These are phyloP conservation scores for Zygosaccharomyces pseudorouxii DNA, from an alignment of 805 yeast species.

Conservation along the genomic window DNA sequence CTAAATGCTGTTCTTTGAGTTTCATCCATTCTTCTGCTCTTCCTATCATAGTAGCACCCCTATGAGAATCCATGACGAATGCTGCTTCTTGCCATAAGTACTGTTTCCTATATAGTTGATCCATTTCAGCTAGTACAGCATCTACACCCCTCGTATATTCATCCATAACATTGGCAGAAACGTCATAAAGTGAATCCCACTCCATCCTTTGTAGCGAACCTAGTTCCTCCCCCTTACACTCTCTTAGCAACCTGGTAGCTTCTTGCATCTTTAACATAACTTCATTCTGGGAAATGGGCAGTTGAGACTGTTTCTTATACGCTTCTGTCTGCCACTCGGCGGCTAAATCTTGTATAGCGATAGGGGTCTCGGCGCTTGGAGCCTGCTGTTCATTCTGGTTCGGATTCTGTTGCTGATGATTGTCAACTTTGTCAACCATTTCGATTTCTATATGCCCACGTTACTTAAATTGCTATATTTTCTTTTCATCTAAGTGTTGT, in stretches of 20 bases:
- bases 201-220: constrained; percentile 18
- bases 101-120: constrained; percentile 25
- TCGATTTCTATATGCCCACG: not conserved
- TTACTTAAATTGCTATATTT: not conserved
- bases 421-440: not conserved
- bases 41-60: constrained; percentile 27
- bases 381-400: not conserved
- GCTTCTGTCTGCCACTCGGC: constrained; percentile 26
- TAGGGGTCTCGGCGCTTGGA: not conserved
- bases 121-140: constrained; percentile 19
- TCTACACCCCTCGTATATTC: constrained; percentile 29
- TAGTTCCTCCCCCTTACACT: constrained; percentile 1
- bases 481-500: not conserved
- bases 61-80: constrained; percentile 31
- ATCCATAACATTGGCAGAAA: constrained; percentile 30
- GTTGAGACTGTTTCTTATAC: constrained; percentile 11
- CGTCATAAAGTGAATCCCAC: constrained; percentile 32
- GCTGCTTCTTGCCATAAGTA: constrained; percentile 36
- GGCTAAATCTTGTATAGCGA: constrained; percentile 18
- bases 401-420: not conserved
- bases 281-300: constrained; percentile 17
- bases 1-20: constrained; percentile 24
- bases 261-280: constrained; percentile 17
- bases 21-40: constrained; percentile 29
- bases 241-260: constrained; percentile 16